Evolutionary conservation across 106 monocot species (phyloP), one percentile per base, ranked within the genome.

Genomic region (Phalaenopsis equestris): DNA sequence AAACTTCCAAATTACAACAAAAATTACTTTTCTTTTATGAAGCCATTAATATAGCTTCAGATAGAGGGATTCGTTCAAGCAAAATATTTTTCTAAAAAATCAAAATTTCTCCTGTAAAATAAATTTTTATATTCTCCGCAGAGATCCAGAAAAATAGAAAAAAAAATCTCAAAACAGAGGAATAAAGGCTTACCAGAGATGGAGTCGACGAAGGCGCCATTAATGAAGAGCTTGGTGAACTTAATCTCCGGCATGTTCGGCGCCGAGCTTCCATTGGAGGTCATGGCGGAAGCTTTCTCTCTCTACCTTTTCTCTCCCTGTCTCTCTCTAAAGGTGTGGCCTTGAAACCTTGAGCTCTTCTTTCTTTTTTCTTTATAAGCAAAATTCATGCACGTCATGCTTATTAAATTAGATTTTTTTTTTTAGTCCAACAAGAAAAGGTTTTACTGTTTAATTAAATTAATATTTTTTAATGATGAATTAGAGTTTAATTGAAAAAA

Each of bases 201-300:
- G 23, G 91, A 80, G 86, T 94, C 91, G 16, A 89, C 86, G 83
- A 94, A 91, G 15, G 77, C 39, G 79, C 93, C 93, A 75, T 91
- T 85, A 81, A 94, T 89, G 87, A 94, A 94, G 82, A 94, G 89
- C 89, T 89, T 89, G 41, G 93, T 94, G 89, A 89, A 94, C 88
- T 91, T 91, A 49, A 94, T 86, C 65, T 91, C 86, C 6, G 93
- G 89, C 11, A 83, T 41, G 79, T 84, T 80, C 37, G 80, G 77
- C 11, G 11, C 72, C 1, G 30, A 14, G 16, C 56, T 37, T 24
- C 81, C 84, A 16, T 77, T 86, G 52, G 75, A 7, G 7, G 67
- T 24, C 67, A 67, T 67, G 30, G 1, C 3, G 2, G 1, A 67
- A 23, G 5, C 67, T n/a, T 39, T 72, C 39, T 39, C 36, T 72